phyloP scores from a whole-genome alignment of 495 filamentous ascomycete species.

The Tuber melanosporum region DNA sequence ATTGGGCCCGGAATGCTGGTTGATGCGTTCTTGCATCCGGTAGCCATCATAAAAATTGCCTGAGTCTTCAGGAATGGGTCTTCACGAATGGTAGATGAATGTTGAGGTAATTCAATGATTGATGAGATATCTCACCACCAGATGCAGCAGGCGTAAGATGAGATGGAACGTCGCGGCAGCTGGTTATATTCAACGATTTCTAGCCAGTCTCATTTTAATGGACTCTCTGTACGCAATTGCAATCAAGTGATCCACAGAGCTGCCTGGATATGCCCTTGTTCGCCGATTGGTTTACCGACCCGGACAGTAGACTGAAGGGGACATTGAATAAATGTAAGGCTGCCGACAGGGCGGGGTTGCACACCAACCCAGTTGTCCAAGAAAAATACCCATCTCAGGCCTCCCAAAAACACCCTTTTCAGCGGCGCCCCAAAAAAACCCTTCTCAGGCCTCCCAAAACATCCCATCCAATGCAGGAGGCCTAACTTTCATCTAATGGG shows the following conservation, averaged over 20 bases:
- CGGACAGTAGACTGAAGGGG: not conserved
- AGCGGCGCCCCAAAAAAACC: not conserved
- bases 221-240: not conserved
- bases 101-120: not conserved
- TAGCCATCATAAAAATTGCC: constrained; percentile 7
- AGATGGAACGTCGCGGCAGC: not conserved
- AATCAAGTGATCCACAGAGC: not conserved
- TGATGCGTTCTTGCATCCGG: constrained; percentile 36
- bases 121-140: not conserved
- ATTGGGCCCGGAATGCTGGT: constrained; percentile 33
- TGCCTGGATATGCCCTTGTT: not conserved
- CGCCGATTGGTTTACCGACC: not conserved
- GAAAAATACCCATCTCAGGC: not conserved
- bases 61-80: not conserved
- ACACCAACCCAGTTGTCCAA: not conserved
- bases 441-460: not conserved
- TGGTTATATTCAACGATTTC: not conserved
- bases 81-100: not conserved
- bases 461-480: not conserved
- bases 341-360: not conserved
- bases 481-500: not conserved
- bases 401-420: not conserved
- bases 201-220: not conserved
- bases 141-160: not conserved
- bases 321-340: constrained; percentile 1